Percentiles rank a stretch among this genome's conserved stretches.
phyloP scores from a whole-genome alignment of 2,329 filamentous ascomycete species.

The Graphilbum ipis-grandicollis region DNA sequence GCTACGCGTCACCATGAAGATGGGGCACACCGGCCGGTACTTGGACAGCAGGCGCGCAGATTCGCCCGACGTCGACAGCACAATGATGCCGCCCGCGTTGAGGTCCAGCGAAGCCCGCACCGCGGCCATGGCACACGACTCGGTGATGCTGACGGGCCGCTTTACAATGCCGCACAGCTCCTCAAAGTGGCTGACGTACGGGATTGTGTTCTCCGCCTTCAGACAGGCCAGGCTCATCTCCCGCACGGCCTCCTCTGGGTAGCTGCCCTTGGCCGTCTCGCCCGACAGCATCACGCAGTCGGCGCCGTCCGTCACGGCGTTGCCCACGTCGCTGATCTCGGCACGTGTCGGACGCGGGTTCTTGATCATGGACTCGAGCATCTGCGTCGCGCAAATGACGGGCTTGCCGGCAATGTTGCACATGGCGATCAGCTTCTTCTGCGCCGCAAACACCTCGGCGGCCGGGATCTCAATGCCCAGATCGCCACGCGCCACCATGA shows the following conservation, averaged over 20 bases:
- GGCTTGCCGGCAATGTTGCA: constrained; percentile 99
- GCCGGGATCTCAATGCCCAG: constrained; percentile 97
- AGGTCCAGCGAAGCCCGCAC: constrained; percentile 91
- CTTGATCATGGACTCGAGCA: constrained; percentile 99
- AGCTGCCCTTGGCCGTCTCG: constrained; percentile 95
- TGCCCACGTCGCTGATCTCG: constrained; percentile 96
- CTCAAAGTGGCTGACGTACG: constrained; percentile 92
- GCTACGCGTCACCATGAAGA: constrained; percentile 97
- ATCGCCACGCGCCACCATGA: constrained; percentile 99
- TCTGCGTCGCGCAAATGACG: constrained; percentile 96
- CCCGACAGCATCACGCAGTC: constrained; percentile 99
- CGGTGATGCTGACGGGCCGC: constrained; percentile 71
- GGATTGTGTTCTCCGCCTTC: constrained; percentile 91
- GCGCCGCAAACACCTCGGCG: constrained; percentile 94
- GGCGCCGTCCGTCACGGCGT: constrained; percentile 90
- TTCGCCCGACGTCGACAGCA: constrained; percentile 86
- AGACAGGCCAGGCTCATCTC: constrained; percentile 99
- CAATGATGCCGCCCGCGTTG: constrained; percentile 89
- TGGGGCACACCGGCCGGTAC: constrained; percentile 96
- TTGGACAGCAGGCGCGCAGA: constrained; percentile 93
- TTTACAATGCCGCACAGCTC: constrained; percentile 74
- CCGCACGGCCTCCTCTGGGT: constrained; percentile 76
- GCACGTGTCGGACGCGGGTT: constrained; percentile 96
- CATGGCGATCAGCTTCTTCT: constrained; percentile 99
- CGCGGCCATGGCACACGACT: constrained; percentile 94